Base-by-base conservation (phyloP, 2,329 filamentous ascomycete genomes). In the Mariannaea elegans region DNA sequence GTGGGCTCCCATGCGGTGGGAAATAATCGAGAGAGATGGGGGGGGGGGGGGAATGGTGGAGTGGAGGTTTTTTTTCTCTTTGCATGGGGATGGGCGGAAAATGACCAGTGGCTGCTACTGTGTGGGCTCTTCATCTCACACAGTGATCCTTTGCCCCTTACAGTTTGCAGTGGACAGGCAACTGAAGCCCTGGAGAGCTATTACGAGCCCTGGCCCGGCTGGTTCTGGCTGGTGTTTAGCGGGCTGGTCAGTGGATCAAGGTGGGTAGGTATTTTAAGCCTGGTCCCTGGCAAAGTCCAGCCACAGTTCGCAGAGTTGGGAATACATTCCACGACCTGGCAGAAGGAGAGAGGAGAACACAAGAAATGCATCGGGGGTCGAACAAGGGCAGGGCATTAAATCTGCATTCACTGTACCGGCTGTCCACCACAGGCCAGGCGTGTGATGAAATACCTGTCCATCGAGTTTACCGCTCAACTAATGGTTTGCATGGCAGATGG, bases 11-110 rank as follows among this genome's bases (percentile, higher is more conserved):
- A 64, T 64, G 62, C 32, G 41, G 62, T 63, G 61, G 67, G 61
- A 65, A 61, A 65, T 59, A 53, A 59, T 59, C 34, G 36, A 47
- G 44, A 45, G 46, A 48, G 48, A 44, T 38, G 36, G 39, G 51
- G 46, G 46, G 42, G 55, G 45, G 54, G 50, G 38, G 48, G 54
- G 54, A 46, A 50, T 48, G 50, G 56, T 50, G 42, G 56, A 65
- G 67, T 68, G 65, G 66, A 69, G 64, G 66, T 60, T 69, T 66
- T 66, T 66, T 66, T 51, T 45, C 41, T 36, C 44, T 44, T 59
- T 27, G 45, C 47, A 59, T 51, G 56, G 42, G 38, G 41, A 44
- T 44, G 21, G 29, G 51, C 31, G 32, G 41, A 13, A 21, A 27
- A 36, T 9, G 29, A 24, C 12, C 19, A 12, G 18, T 36, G 39